Percentiles rank a stretch among this genome's conserved stretches.
Evolutionary conservation across 192 early-diverging fungal genomes (phyloP).

Genomic region (Coemansia sp.): DNA sequence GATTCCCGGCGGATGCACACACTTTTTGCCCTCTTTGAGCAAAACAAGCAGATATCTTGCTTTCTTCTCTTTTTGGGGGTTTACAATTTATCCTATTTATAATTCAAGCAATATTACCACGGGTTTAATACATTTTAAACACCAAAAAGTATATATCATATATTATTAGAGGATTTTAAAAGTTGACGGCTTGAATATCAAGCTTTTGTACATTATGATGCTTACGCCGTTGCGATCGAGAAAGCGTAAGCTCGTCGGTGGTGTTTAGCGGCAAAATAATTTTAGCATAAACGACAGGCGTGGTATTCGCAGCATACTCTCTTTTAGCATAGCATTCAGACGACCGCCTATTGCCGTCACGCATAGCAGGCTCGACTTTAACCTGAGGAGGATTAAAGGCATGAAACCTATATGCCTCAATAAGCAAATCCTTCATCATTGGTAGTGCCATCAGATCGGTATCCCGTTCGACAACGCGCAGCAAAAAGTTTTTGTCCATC

Average conservation of each 20-base stretch:
- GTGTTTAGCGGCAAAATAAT: constrained; percentile 50
- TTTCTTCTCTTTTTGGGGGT: too few relatives aligned
- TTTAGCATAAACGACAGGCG: constrained; percentile 35
- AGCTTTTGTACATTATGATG: constrained; percentile 19
- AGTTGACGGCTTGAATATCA: constrained; percentile 8
- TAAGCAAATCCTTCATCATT: constrained; percentile 54
- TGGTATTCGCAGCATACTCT: constrained; percentile 22
- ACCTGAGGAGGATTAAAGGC: constrained; percentile 40
- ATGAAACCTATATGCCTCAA: constrained; percentile 56
- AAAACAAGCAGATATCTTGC: too few relatives aligned
- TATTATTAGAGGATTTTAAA: not conserved
- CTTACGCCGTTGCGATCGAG: constrained; percentile 49
- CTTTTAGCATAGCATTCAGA: constrained; percentile 39
- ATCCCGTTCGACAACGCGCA: constrained; percentile 47
- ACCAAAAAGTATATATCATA: not conserved
- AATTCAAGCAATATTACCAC: too few relatives aligned
- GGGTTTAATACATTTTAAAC: too few relatives aligned
- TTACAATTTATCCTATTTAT: too few relatives aligned
- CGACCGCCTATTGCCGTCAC: constrained; percentile 7
- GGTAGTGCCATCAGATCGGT: constrained; percentile 48
- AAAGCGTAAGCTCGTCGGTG: constrained; percentile 39
- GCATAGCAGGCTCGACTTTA: not conserved
- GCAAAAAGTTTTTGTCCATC: constrained; percentile 51
- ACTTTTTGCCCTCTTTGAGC: constrained; percentile 7
- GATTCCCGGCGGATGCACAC: constrained; percentile 68